Base-by-base conservation (phyloP, 139 green algal species). In the Chlamydomonas sp. region DNA sequence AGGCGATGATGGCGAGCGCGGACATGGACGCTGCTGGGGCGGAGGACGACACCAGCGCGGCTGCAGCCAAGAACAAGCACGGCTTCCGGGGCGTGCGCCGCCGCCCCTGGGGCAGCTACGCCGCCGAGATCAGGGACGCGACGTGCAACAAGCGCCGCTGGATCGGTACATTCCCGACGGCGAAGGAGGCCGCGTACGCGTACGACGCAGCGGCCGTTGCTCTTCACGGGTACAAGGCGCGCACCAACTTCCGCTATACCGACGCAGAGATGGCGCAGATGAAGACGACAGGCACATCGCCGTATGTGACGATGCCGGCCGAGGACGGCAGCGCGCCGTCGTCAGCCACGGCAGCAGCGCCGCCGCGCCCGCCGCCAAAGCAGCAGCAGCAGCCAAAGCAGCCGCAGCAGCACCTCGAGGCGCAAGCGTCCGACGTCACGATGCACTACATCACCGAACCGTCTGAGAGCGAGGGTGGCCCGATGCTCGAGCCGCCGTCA, bases 101-200 rank as follows among this genome's bases (percentile, higher is more conserved):
- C 75, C 66, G 84, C 35, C 84, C 83, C 31, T 90, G 84, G 84
- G 79, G 79, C 48, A 90, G 86, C 48, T 90, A 73, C 72, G 84
- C 84, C 22, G 84, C 84, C 1, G 84, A 90, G 58, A 90, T 90
- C 47, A 67, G 84, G 3, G 82, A 90, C 74, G 71, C 83, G 28
- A 80, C 66, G 0, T 71, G 79, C 31, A 65, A 73, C 33, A 84
- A 79, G 24, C 54, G 82, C 35, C 70, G 73, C 20, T 89, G 83
- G 83, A 70, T 89, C 5, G 64, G 36, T 28, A 58, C 64, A 6
- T 58, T 70, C 28, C 24, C 34, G 20, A 58, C 20, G 8, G 60
- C 26, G 34, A 13, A 8, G 26, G 60, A 43, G 8, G 60, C 60
- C 28, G 60, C 60, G 8, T 6, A 16, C 6, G 30, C 60, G 30